phyloP scores from a whole-genome alignment of 2,329 filamentous ascomycete genomes.

The Exophiala calicioides region DNA sequence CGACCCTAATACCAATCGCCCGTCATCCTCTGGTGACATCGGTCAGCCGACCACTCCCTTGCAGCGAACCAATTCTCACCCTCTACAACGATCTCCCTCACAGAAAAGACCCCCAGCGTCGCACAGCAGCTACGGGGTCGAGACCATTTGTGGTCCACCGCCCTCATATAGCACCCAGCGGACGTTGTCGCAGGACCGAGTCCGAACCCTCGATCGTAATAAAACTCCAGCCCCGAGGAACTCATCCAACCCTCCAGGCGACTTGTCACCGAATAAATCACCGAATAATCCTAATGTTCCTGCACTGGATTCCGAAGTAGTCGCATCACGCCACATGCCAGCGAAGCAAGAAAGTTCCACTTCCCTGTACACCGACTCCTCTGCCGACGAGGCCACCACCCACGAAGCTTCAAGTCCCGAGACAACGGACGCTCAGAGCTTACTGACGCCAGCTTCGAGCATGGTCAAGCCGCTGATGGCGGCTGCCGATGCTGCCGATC shows the following conservation, averaged over 20 bases:
- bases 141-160: slow-evolving; percentile 52
- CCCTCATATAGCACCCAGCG: slow-evolving; percentile 53
- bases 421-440: slow-evolving; percentile 22
- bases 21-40: slow-evolving; percentile 15
- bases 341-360: slow-evolving; percentile 10
- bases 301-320: slow-evolving; percentile 1
- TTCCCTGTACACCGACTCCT: slow-evolving; percentile 14
- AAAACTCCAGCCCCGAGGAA: slow-evolving; percentile 7
- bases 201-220: slow-evolving; percentile 24
- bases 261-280: slow-evolving; percentile 13
- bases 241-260: slow-evolving; percentile 9
- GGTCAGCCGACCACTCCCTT: slow-evolving; percentile 15
- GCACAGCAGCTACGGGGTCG: slow-evolving; percentile 52
- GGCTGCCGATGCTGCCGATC: slow-evolving; percentile 33
- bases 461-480: slow-evolving; percentile 25
- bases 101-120: slow-evolving; percentile 47
- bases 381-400: slow-evolving; percentile 12
- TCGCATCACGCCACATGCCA: slow-evolving; percentile 5
- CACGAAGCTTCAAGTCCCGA: slow-evolving; percentile 21
- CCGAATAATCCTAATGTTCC: slow-evolving; percentile 15
- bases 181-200: slow-evolving; percentile 39
- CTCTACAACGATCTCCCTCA: slow-evolving; percentile 20
- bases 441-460: slow-evolving; percentile 15
- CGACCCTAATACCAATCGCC: slow-evolving; percentile 14
- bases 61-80: slow-evolving; percentile 19